These are phyloP conservation scores for Nemania diffusa DNA, from an alignment of 2,329 filamentous ascomycete genomes.

Conservation along the genomic window DNA sequence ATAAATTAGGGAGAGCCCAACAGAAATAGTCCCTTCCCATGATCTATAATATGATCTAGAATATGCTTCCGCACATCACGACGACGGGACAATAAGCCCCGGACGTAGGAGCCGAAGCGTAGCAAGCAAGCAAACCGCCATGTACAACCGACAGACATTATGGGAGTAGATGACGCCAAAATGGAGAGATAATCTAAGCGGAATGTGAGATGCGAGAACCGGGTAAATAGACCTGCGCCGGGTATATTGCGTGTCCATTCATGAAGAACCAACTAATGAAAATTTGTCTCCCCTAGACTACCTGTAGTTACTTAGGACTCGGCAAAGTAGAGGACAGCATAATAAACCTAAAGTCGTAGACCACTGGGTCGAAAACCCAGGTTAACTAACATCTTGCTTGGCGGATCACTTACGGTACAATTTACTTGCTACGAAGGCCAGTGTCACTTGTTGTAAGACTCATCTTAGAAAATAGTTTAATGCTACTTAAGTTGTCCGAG, in stretches of 20 bases:
- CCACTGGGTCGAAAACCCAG: neutral
- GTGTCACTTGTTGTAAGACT: neutral
- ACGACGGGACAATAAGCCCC: neutral
- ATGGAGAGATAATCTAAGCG: slow-evolving; percentile 13
- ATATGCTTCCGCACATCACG: neutral
- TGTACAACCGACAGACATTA: slow-evolving; percentile 25
- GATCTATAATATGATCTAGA: neutral
- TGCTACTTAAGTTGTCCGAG: slow-evolving; percentile 42
- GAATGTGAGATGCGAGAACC: slow-evolving; percentile 34
- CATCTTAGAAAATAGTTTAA: slow-evolving; percentile 32
- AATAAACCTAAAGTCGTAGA: neutral
- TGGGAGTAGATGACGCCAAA: slow-evolving; percentile 23
- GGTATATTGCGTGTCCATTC: slow-evolving; percentile 27
- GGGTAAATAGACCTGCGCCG: slow-evolving; percentile 29
- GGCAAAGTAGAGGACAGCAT: slow-evolving; percentile 14
- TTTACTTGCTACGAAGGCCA: slow-evolving; percentile 8
- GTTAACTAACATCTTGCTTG: neutral
- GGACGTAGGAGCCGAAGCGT: neutral
- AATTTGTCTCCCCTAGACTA: slow-evolving; percentile 3
- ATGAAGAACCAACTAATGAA: neutral
- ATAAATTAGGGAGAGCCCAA: neutral
- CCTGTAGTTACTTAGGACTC: slow-evolving; percentile 4
- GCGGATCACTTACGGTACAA: neutral
- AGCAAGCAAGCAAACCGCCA: slow-evolving; percentile 7
- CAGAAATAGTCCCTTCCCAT: neutral